These are phyloP conservation scores for Mycena galopus DNA, from an alignment of 768 basidiomycete species.

Conservation along the genomic window DNA sequence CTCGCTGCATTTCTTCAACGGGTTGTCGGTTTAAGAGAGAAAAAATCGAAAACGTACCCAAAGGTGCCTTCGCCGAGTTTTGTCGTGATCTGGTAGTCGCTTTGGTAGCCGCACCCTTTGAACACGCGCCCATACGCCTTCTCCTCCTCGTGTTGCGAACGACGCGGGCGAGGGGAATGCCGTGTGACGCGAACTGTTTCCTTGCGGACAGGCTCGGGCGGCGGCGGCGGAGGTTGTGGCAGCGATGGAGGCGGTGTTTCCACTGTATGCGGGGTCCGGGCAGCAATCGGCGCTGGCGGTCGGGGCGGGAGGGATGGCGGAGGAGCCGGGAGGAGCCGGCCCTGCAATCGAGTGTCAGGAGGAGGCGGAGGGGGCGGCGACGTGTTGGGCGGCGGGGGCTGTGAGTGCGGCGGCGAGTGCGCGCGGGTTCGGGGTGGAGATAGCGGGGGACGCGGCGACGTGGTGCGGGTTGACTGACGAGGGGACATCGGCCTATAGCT, in stretches of 20 bases:
- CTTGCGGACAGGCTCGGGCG: conserved; percentile 26
- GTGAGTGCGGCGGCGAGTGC: conserved; percentile 27
- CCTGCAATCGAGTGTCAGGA: conserved; percentile 44
- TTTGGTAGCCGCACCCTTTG: conserved; percentile 76
- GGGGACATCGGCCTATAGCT: conserved; percentile 29
- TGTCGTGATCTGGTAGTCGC: conserved; percentile 83
- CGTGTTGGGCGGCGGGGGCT: conserved; percentile 36
- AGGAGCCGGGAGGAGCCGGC: conserved; percentile 48
- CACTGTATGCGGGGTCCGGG: conserved; percentile 60
- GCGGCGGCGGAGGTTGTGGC: conserved; percentile 35
- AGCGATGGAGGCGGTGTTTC: conserved; percentile 33
- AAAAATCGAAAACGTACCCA: conserved; percentile 63
- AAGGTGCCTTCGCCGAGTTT: conserved; percentile 98
- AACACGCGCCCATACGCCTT: conserved; percentile 78
- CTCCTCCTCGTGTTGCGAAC: conserved; percentile 74
- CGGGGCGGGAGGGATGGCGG: conserved; percentile 58
- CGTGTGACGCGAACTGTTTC: conserved; percentile 43
- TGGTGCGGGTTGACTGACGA: conserved; percentile 39
- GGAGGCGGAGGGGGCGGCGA: conserved; percentile 45
- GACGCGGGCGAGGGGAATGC: conserved; percentile 59
- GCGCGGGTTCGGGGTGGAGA: conserved; percentile 36
- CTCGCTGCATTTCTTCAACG: conserved; percentile 64
- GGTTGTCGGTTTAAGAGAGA: conserved; percentile 4
- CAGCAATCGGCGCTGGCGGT: conserved; percentile 60
- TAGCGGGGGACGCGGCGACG: conserved; percentile 34